Evolutionary conservation across 148 eudicot genomes (phyloP).

Genomic region (Mesembryanthemum crystallinum): DNA sequence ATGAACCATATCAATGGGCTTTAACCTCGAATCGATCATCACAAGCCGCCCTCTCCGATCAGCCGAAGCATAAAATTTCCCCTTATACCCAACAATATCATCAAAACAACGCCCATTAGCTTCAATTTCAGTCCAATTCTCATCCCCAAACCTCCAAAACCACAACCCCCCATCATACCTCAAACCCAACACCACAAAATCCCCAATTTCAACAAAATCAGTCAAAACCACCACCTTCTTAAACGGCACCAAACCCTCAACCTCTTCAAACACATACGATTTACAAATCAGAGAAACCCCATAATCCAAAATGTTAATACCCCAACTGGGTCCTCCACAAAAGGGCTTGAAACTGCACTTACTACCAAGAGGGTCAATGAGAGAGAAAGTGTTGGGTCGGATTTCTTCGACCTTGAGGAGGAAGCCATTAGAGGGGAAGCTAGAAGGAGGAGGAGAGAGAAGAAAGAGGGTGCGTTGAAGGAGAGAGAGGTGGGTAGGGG

Average conservation of each 20-base stretch:
- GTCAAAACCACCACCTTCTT: slow-evolving; percentile 8
- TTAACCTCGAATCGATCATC: slow-evolving; percentile 21
- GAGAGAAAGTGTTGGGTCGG: slow-evolving; percentile 1
- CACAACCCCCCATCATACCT: neutral
- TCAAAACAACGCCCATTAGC: neutral
- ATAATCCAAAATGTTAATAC: slow-evolving; percentile 1
- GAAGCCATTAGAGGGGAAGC: neutral
- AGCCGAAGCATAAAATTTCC: slow-evolving; percentile 27
- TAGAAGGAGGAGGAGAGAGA: neutral
- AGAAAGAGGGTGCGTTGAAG: neutral
- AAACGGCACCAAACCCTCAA: neutral
- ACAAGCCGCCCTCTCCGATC: slow-evolving; percentile 22
- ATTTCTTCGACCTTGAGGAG: neutral
- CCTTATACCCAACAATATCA: slow-evolving; percentile 16
- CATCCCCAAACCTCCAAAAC: slow-evolving; percentile 19
- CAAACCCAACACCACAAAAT: slow-evolving; percentile 19
- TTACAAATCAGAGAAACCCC: neutral
- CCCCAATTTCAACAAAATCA: neutral
- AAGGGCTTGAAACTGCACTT: too few species aligned
- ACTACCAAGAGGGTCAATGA: slow-evolving; percentile 10
- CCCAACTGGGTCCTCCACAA: neutral
- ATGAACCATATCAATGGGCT: slow-evolving; percentile 12
- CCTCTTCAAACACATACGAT: neutral
- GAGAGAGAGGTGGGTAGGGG: neutral
- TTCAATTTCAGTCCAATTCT: slow-evolving; percentile 8